phyloP scores from a whole-genome alignment of 176 grass and related monocot genomes.

The Elymus sibiricus region DNA sequence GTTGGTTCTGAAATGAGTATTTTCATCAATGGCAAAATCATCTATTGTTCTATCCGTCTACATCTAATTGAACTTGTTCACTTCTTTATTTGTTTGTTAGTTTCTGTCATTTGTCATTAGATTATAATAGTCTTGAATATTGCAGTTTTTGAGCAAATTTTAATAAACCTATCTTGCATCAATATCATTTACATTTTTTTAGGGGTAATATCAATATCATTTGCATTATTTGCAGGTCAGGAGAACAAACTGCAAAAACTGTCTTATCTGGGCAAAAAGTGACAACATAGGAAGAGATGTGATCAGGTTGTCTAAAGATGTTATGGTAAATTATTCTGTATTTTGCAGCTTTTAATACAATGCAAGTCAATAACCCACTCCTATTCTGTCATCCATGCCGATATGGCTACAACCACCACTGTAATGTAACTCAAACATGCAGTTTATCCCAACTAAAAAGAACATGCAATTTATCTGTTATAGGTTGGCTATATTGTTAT shows the following conservation, averaged over 20 bases:
- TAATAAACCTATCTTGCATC: neutral
- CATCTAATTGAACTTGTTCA: neutral
- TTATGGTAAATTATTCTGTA: constrained; percentile 41
- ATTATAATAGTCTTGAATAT: neutral
- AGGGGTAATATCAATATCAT: neutral
- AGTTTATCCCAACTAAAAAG: neutral
- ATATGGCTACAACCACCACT: neutral
- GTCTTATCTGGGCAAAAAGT: constrained; percentile 81
- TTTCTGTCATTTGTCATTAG: constrained; percentile 5
- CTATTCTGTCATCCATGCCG: neutral
- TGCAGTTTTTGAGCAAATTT: neutral
- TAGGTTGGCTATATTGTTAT: constrained; percentile 98
- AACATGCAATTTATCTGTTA: neutral
- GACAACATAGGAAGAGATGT: constrained; percentile 55
- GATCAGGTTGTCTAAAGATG: constrained; percentile 59
- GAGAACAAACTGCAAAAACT: constrained; percentile 63
- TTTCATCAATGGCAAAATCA: neutral
- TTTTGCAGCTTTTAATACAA: neutral
- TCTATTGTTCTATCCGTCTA: neutral
- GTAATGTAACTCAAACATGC: neutral
- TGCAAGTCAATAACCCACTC: neutral
- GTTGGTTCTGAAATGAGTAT: constrained; percentile 7
- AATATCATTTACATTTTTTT: neutral
- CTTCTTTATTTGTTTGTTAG: neutral
- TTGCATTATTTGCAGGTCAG: constrained; percentile 46